A percentile compares a stretch with the other conserved stretches of the same genome.
These are phyloP conservation scores for Mycena capillaripes DNA, from an alignment of 768 basidiomycete genomes.

Conservation along the genomic window DNA sequence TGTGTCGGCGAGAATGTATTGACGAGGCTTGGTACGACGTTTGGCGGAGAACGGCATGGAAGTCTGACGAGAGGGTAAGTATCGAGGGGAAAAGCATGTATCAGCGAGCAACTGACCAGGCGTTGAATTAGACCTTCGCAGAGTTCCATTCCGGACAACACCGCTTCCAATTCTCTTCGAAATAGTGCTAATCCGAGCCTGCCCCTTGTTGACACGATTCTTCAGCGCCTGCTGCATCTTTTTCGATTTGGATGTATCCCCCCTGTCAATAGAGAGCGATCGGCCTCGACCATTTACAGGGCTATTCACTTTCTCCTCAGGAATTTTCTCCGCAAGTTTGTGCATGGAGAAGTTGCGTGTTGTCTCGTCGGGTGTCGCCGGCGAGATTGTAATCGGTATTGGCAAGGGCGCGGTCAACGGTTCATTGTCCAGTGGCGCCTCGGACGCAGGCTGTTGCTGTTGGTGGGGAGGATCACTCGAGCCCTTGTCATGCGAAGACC, in stretches of 20 bases:
- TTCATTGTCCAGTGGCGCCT: constrained; percentile 23
- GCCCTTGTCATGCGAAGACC: constrained; percentile 35
- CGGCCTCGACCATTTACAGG: constrained; percentile 43
- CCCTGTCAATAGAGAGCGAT: constrained; percentile 56
- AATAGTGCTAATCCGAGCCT: constrained; percentile 80
- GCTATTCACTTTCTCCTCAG: constrained; percentile 28
- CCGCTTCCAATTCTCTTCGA: constrained; percentile 84
- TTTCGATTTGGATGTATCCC: constrained; percentile 73
- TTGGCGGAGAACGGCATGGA: constrained; percentile 74
- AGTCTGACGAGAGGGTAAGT: constrained; percentile 60
- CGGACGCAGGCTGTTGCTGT: constrained; percentile 5
- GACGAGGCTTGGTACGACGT: constrained; percentile 81
- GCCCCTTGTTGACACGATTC: constrained; percentile 79
- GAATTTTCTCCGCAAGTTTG: constrained; percentile 23
- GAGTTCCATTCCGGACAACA: constrained; percentile 66
- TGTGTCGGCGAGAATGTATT: constrained; percentile 82
- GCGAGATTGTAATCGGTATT: constrained; percentile 72
- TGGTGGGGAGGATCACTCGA: constrained; percentile 1
- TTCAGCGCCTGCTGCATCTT: constrained; percentile 85
- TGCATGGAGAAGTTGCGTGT: constrained; percentile 25
- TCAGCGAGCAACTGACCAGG: constrained; percentile 64
- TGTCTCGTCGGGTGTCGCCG: constrained; percentile 67
- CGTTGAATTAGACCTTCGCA: constrained; percentile 76
- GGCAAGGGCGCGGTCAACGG: constrained; percentile 41
- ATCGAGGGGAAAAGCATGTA: not conserved